Percentiles rank a stretch among this genome's conserved stretches.
Conservation (phyloP, 805 yeast genomes). For the Lipomyces lipofer region DNA sequence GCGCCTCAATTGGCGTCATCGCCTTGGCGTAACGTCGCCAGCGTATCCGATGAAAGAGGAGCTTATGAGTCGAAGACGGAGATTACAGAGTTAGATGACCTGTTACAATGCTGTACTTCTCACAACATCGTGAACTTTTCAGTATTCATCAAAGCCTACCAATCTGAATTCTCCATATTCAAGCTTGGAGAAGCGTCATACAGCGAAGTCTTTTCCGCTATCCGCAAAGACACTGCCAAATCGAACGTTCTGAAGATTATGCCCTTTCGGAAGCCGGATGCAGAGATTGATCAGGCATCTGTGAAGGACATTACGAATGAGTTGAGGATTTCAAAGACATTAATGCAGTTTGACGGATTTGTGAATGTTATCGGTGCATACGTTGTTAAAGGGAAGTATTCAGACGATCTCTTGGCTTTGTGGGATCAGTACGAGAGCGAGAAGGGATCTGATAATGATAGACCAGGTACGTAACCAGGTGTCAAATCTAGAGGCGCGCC, state of each 20-base stretch:
- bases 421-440: slow-evolving; percentile 47
- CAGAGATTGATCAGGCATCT: slow-evolving; percentile 45
- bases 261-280: slow-evolving; percentile 49
- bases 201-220: slow-evolving; percentile 47
- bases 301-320: slow-evolving; percentile 50
- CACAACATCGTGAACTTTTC: slow-evolving; percentile 40
- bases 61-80: background rate
- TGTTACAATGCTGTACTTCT: slow-evolving; percentile 44
- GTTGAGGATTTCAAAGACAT: slow-evolving; percentile 45
- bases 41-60: slow-evolving; percentile 10
- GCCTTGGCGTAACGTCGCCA: slow-evolving; percentile 24
- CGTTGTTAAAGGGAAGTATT: slow-evolving; percentile 51
- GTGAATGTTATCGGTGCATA: slow-evolving; percentile 46
- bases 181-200: slow-evolving; percentile 52
- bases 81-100: slow-evolving; percentile 36
- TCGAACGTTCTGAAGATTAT: slow-evolving; percentile 50
- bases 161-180: slow-evolving; percentile 36
- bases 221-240: slow-evolving; percentile 32
- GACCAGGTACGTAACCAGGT: slow-evolving; percentile 39
- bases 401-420: slow-evolving; percentile 43
- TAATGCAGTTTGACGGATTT: slow-evolving; percentile 49
- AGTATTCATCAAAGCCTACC: slow-evolving; percentile 34
- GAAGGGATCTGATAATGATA: slow-evolving; percentile 39
- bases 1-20: slow-evolving; percentile 10
- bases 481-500: background rate